Evolutionary conservation across 441 rosid genomes (phyloP).

Genomic region (Syzygium malaccense): DNA sequence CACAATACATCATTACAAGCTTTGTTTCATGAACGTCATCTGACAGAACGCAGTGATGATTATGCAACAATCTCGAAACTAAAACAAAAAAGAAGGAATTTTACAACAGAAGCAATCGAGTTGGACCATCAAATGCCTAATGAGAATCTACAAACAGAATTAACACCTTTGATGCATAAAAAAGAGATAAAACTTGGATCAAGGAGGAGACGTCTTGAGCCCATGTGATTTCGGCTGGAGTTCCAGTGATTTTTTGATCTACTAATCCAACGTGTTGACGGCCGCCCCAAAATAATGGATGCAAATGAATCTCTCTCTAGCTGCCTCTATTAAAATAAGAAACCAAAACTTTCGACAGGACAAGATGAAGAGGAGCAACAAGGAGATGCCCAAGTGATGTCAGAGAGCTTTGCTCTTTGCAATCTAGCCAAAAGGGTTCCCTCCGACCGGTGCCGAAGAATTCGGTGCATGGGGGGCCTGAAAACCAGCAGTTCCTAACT

Average conservation of each 20-base stretch:
- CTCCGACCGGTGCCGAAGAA: constrained; percentile 43
- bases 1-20: background rate
- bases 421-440: constrained; percentile 67
- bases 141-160: background rate
- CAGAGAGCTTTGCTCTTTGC: background rate
- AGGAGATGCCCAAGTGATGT: background rate
- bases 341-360: constrained; percentile 27
- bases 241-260: background rate
- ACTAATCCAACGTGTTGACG: background rate
- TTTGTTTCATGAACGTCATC: background rate
- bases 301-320: background rate
- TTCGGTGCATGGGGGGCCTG: constrained; percentile 29
- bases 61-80: background rate
- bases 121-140: background rate
- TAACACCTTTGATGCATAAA: background rate
- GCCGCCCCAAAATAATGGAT: background rate
- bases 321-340: background rate
- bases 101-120: background rate
- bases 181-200: background rate
- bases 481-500: constrained; percentile 29
- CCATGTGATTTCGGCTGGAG: background rate
- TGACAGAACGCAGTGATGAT: background rate
- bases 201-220: background rate
- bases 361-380: constrained; percentile 2
- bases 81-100: background rate